Evolutionary conservation across 805 yeast species (phyloP), one percentile per base, ranked within the genome.

Genomic region (Candida schatavii): DNA sequence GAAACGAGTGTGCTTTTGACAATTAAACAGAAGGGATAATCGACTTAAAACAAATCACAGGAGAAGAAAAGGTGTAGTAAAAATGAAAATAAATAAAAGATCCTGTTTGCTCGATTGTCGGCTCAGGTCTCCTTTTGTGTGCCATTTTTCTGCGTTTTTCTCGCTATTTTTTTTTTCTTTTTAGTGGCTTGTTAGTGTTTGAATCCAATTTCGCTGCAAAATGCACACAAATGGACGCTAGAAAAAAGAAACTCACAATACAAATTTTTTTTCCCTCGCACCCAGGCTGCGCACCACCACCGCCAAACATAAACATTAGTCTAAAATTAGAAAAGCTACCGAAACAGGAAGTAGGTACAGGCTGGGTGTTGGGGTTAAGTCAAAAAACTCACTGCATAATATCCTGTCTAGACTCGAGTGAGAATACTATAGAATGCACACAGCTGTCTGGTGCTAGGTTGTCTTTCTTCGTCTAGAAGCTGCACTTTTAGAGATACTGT

Each of bases 1-100:
- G 27, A 21, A 44, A 37, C 47, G 47, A 46, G 36, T 31, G 47
- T 31, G 35, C 19, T 21, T 6, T 5, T 15, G 14, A 39, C 35
- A 19, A 33, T 18, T 34, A 42, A 14, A 18, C 23, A 35, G 20
- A 39, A 32, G 35, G 17, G 30, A 18, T 18, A 20, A 14, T 7
- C 18, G 4, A 39, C 21, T 25, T 10, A 34, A 38, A 18, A 7
- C 33, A 25, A 15, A 34, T 14, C 21, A 26, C 13, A 33, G 13
- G 34, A 20, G n/a, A 25, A 20, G 19, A 20, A 25, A 30, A 35
- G 11, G 27, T 13, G 22, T 27, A 36, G 31, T 20, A 26, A 14
- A 23, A 21, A 22, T 17, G 19, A 17, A 33, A 41, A 41, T 37
- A 40, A 23, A 38, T 37, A 36, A n/a, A n/a, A n/a, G n/a, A n/a